Conservation (phyloP, 2,329 filamentous ascomycete species). For the Sclerotinia glacialis region DNA sequence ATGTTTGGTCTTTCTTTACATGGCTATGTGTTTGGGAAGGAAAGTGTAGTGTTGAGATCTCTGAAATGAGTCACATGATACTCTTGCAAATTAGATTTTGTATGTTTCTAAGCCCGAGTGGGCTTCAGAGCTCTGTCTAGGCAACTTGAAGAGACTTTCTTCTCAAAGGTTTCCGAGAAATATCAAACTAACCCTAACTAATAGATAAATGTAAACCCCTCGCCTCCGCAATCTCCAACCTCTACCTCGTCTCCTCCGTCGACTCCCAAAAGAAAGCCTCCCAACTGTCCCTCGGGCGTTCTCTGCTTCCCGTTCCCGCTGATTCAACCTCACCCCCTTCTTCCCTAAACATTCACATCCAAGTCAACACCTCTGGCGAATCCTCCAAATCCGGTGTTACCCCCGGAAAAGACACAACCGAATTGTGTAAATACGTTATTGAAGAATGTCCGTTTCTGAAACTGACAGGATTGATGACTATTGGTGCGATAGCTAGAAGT, state of each 20-base stretch:
- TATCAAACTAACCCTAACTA: not conserved
- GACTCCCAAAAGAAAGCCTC: constrained; percentile 85
- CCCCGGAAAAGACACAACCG: constrained; percentile 59
- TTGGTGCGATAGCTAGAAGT: constrained; percentile 87
- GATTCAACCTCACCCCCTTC: constrained; percentile 38
- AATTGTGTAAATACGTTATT: constrained; percentile 67
- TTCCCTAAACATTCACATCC: constrained; percentile 66
- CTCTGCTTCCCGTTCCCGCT: constrained; percentile 46
- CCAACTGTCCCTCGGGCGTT: constrained; percentile 73
- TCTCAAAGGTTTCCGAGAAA: not conserved
- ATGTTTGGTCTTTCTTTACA: constrained; percentile 32
- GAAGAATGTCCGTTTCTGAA: constrained; percentile 69
- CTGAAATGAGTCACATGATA: constrained; percentile 13
- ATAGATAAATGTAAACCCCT: constrained; percentile 85
- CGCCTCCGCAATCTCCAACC: constrained; percentile 76
- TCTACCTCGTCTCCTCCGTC: constrained; percentile 89
- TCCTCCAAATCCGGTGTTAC: constrained; percentile 77
- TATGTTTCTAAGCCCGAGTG: not conserved
- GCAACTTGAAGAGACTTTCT: fast-evolving
- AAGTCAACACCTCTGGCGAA: constrained; percentile 94
- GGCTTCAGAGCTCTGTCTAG: not conserved
- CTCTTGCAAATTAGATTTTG: not conserved
- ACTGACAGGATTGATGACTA: constrained; percentile 90
- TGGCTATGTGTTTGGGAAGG: too few relatives aligned
- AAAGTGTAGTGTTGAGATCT: not conserved